Base-by-base conservation (phyloP, 228 moss, liverwort and hornwort genomes). In the Sphagnum fallax region DNA sequence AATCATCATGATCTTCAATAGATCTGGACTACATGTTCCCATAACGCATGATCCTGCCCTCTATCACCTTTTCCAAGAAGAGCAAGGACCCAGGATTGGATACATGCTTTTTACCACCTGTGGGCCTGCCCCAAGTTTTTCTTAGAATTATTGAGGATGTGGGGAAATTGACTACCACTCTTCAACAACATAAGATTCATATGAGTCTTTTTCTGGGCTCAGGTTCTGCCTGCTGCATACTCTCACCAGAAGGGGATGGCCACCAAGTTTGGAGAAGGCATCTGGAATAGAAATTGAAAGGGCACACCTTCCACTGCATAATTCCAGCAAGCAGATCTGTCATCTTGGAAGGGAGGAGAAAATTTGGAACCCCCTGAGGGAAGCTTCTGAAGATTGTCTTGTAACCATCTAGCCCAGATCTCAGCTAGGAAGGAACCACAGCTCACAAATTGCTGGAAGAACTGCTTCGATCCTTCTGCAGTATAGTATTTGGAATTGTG, bases 261-360 rank as follows among this genome's bases (percentile, higher is more conserved):
- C 16, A 71, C 70, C 60, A 83, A 80, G 62, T 80, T 80, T 10
- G 78, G 65, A 70, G 83, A 72, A 52, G 92, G 95, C 92, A 95
- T 95, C 73, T 92, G 90, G 72, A 92, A 72, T 68, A 95, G 77
- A 83, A 92, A 92, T 83, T 95, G 92, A 71, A 92, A 95, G 51
- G 90, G 82, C 63, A 95, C 91, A 62, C 95, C 92, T 69, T 92
- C 95, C 48, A 92, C 81, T 52, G 92, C 92, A 76, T 90, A 92
- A 74, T 32, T 95, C 95, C 9, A 95, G 86, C 73, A 89, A 81
- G 71, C 91, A 84, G 61, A 95, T 83, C 73, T 32, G 32, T 92
- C 92, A 75, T 95, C 92, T 10, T 91, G 87, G 67, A 92, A 95
- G 49, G 87, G 89, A 70, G 89, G 73, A 67, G 74, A 77, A 18